Percentiles rank a stretch among this genome's conserved stretches.
phyloP scores from a whole-genome alignment of 768 basidiomycete genomes.

The Podaxis sp. region DNA sequence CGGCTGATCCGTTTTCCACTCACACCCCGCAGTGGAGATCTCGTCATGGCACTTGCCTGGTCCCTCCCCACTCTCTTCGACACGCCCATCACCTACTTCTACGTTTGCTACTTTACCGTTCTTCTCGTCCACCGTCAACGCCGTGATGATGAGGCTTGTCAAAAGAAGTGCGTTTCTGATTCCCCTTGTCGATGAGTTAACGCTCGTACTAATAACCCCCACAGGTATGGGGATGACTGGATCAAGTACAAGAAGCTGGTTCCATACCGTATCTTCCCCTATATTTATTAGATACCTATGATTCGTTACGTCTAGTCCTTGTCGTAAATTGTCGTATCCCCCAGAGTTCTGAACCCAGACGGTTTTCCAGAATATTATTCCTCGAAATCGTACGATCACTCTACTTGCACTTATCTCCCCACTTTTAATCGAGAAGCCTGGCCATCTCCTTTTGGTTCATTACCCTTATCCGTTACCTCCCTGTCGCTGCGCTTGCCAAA shows the following conservation, averaged over 20 bases:
- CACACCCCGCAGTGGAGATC: conserved; percentile 59
- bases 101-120: conserved; percentile 83
- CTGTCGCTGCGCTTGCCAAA: too few species aligned
- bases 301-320: too few species aligned
- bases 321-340: background rate
- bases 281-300: conserved; percentile 53
- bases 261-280: conserved; percentile 83
- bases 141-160: conserved; percentile 90
- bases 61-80: conserved; percentile 89
- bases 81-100: conserved; percentile 96
- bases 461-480: too few species aligned
- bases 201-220: background rate
- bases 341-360: background rate
- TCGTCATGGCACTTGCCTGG: conserved; percentile 91
- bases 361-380: too few species aligned
- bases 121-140: conserved; percentile 88
- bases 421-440: too few species aligned
- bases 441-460: too few species aligned
- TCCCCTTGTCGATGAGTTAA: background rate
- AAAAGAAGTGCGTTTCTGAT: conserved; percentile 65
- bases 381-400: too few species aligned
- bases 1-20: background rate
- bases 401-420: too few species aligned
- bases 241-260: conserved; percentile 85
- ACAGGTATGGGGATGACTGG: conserved; percentile 94